phyloP scores from a whole-genome alignment of 768 basidiomycete species.

The Macrocybe gigantea region DNA sequence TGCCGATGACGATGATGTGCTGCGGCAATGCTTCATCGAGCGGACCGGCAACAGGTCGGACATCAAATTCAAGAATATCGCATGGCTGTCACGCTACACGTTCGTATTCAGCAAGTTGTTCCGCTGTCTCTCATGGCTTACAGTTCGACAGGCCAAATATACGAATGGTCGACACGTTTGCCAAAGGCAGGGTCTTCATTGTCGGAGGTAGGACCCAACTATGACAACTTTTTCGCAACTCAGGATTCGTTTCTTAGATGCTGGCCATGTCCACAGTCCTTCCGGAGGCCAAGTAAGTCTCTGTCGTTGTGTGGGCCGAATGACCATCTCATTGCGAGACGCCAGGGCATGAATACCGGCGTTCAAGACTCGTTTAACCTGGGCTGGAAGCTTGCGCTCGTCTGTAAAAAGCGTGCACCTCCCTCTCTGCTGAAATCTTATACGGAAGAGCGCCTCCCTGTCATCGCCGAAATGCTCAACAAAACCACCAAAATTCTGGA shows the following conservation, averaged over 20 bases:
- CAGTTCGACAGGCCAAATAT: constrained; percentile 33
- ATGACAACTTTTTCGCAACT: neutral
- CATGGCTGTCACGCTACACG: constrained; percentile 23
- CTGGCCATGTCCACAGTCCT: constrained; percentile 41
- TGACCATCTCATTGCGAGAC: neutral
- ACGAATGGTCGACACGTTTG: constrained; percentile 39
- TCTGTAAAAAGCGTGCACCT: constrained; percentile 28
- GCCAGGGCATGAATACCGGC: constrained; percentile 13
- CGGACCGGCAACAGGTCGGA: constrained; percentile 15
- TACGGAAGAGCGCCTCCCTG: constrained; percentile 36
- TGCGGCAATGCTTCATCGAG: constrained; percentile 14
- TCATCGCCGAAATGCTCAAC: constrained; percentile 40
- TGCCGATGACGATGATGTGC: constrained; percentile 25
- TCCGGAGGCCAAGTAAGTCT: constrained; percentile 35
- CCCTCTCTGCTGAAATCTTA: constrained; percentile 33
- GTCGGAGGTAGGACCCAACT: constrained; percentile 32
- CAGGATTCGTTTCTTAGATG: constrained; percentile 25
- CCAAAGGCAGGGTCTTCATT: constrained; percentile 37
- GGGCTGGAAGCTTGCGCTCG: constrained; percentile 39
- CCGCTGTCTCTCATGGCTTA: constrained; percentile 13
- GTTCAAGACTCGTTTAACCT: constrained; percentile 30
- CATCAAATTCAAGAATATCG: constrained; percentile 19
- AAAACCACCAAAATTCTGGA: constrained; percentile 24
- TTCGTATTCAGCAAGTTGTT: constrained; percentile 1
- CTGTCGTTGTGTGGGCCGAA: constrained; percentile 28